Evolutionary conservation across 2,329 filamentous ascomycete genomes (phyloP), one percentile per base, ranked within the genome.

Genomic region (Scedosporium apiospermum): DNA sequence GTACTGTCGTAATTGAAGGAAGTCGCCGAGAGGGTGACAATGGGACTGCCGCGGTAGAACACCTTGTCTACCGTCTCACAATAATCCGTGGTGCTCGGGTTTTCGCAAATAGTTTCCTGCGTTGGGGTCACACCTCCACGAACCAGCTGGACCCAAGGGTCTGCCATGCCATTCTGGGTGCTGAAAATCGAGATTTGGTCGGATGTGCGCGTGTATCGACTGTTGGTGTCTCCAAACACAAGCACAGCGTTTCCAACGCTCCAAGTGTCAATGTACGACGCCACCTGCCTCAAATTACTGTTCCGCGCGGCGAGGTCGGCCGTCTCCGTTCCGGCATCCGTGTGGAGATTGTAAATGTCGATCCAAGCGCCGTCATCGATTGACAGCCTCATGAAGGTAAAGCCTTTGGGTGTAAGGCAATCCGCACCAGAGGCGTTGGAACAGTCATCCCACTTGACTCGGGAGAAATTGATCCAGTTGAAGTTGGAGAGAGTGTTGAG

Each of bases 11-110:
- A 89, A 67, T 74, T 75, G 69, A 82, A 87, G 23, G 69, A 70
- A 0, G 75, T 80, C 0, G 82, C 82, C 0, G 69, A 66, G 2
- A 87, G 75, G 34, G 68, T 69, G 4, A 85, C 66, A 3, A 79
- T 66, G n/a, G 76, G 67, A 18, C 77, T 78, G 38, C 77, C 77
- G 44, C 84, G 80, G 74, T 84, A 88, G 67, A 87, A 81, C 57
- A 87, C 75, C 73, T 89, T 89, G 73, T 89, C 87, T 44, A 89
- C 84, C 3, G 81, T 84, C 74, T 89, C 87, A 71, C 87, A 89
- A 4, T 72, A 70, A 68, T 78, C 77, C 57, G 72, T 78, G 0
- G 75, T 75, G 34, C 79, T 79, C 0, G 86, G 86, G 67, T 86
- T 87, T n/a, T 72, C 72, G 72, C 87, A 89, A 16, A 82, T 62